Conservation (phyloP, 2,329 filamentous ascomycete species). For the Blumeria hordei region DNA sequence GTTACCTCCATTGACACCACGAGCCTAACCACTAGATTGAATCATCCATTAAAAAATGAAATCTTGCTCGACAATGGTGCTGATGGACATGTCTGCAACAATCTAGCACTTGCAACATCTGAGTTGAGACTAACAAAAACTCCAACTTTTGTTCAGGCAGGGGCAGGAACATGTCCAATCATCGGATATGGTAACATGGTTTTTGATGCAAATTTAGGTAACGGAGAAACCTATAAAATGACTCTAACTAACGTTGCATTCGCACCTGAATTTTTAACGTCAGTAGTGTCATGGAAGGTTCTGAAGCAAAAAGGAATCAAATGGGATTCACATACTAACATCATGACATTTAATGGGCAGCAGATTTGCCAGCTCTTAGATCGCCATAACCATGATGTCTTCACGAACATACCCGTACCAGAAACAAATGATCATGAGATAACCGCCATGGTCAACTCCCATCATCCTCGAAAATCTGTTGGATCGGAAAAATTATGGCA, state of each 20-base stretch:
- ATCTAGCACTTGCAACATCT: background rate
- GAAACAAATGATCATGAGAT: background rate
- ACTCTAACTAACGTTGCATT: slow-evolving; percentile 1
- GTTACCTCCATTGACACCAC: background rate
- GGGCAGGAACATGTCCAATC: background rate
- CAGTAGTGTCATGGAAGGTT: background rate
- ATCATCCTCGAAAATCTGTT: background rate
- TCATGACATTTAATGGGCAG: background rate
- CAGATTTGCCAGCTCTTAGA: background rate
- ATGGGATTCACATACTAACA: background rate
- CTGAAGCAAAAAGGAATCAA: background rate
- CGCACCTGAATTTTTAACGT: background rate
- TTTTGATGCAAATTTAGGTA: background rate
- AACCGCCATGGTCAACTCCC: background rate
- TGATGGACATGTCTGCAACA: background rate
- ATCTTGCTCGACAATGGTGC: background rate
- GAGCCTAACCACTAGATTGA: background rate
- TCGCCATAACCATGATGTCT: background rate
- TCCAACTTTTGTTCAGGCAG: background rate
- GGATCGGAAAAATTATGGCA: background rate
- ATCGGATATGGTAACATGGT: background rate
- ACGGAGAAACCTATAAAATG: background rate
- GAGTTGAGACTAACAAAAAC: background rate
- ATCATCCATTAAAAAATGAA: background rate
- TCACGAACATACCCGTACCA: background rate